Base-by-base conservation (phyloP, 768 basidiomycete species). In the Naganishia onofrii region DNA sequence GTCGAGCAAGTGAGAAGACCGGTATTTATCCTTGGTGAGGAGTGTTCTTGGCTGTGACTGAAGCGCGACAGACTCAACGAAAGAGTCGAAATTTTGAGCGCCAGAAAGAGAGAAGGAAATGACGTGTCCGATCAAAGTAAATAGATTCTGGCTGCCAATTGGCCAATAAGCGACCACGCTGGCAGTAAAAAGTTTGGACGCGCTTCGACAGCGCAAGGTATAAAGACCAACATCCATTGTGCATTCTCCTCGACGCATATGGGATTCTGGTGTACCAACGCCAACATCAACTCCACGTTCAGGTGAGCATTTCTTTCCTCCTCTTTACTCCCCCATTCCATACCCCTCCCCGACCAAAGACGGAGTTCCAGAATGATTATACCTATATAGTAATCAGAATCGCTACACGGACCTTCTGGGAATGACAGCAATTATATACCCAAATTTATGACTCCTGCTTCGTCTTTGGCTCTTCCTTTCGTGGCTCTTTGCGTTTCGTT, bases 321-420 rank as follows among this genome's bases (percentile, higher is more conserved):
- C 23, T 8, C 36, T 32, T 12, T 36, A 48, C 65, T 36, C 48
- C 46, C 26, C n/a, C 32, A 9, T 3, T 17, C 48, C 26, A 19
- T n/a, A 8, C 21, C 28, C 65, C 36, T 52, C 12, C 34, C 65
- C 48, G 26, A 31, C n/a, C n/a, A n/a, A 36, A 67, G 26, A 54
- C 46, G 69, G n/a, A n/a, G n/a, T n/a, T n/a, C n/a, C n/a, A n/a
- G n/a, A n/a, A 69, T 69, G 68, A 70, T 70, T 70, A 70, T 64
- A 70, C 32, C 21, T 19, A 52, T 52, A 70, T 64, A 53, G 63
- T 70, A 63, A 64, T 64, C 69, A 70, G 69, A 70, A 70, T 70
- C 69, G 69, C 69, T 70, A 70, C 69, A 70, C 63, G 58, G 69
- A 70, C 60, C 60, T 26, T 29, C 34, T 31, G 65, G 48, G 52